These are phyloP conservation scores for Neocatenulostroma microsporum DNA, from an alignment of 2,329 filamentous ascomycete species.

Conservation along the genomic window DNA sequence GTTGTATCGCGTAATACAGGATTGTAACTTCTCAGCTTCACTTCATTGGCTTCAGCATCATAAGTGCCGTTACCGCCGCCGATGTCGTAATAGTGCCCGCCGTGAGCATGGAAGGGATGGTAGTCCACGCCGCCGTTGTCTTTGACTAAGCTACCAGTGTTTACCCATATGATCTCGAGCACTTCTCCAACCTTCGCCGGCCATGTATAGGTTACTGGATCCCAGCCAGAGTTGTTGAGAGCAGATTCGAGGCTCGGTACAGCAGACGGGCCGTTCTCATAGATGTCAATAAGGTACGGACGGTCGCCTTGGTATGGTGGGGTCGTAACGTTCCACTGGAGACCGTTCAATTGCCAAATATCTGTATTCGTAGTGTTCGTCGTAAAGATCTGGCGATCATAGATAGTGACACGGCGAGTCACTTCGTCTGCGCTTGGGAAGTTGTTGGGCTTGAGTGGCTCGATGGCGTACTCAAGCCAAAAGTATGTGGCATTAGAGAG, in stretches of 20 bases:
- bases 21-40: slow-evolving; percentile 30
- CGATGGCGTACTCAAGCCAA: slow-evolving; percentile 34
- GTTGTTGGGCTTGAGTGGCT: slow-evolving; percentile 26
- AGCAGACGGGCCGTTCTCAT: slow-evolving; percentile 37
- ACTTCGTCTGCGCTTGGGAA: slow-evolving; percentile 28
- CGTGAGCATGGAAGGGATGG: slow-evolving; percentile 52
- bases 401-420: slow-evolving; percentile 25
- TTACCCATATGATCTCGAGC: slow-evolving; percentile 31
- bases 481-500: slow-evolving; percentile 29
- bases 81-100: slow-evolving; percentile 48
- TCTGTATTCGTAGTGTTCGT: slow-evolving; percentile 1
- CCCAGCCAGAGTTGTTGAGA: slow-evolving; percentile 46
- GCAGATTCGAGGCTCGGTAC: slow-evolving; percentile 49
- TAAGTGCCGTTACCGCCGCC: slow-evolving; percentile 49
- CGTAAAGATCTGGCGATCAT: slow-evolving; percentile 14
- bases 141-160: slow-evolving; percentile 30
- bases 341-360: slow-evolving; percentile 9
- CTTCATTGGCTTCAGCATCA: slow-evolving; percentile 44
- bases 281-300: slow-evolving; percentile 49
- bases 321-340: slow-evolving; percentile 11
- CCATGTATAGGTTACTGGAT: slow-evolving; percentile 44
- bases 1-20: slow-evolving; percentile 44
- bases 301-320: slow-evolving; percentile 16
- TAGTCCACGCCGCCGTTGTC: slow-evolving; percentile 31
- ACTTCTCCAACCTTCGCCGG: slow-evolving; percentile 51